Conservation (phyloP, 441 rosid genomes). For the Arabidopsis lyrata region DNA sequence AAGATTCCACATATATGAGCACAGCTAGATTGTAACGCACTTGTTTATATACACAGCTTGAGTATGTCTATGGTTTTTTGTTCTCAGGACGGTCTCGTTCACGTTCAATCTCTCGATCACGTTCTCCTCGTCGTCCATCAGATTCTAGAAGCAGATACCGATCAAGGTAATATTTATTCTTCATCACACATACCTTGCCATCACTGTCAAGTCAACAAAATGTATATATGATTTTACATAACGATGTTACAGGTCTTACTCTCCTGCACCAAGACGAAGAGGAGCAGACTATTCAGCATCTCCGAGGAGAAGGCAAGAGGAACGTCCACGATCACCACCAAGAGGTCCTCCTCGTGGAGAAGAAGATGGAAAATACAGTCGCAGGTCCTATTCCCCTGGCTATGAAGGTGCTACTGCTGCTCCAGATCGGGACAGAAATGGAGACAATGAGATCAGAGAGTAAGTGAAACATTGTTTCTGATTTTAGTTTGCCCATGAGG, state of each 20-base stretch:
- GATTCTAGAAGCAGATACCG: constrained; percentile 81
- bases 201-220: constrained; percentile 1
- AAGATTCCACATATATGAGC: background rate
- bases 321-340: constrained; percentile 70
- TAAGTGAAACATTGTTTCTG: constrained; percentile 44
- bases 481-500: background rate
- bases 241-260: constrained; percentile 68
- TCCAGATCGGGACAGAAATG: constrained; percentile 50
- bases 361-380: constrained; percentile 52
- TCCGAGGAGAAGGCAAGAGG: constrained; percentile 72
- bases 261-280: constrained; percentile 75
- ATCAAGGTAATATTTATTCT: constrained; percentile 64
- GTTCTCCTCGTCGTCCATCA: constrained; percentile 74
- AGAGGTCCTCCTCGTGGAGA: constrained; percentile 74
- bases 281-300: constrained; percentile 71
- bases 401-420: constrained; percentile 50
- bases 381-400: constrained; percentile 74
- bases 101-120: constrained; percentile 71
- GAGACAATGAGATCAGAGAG: constrained; percentile 61
- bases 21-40: background rate
- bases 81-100: constrained; percentile 83
- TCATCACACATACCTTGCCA: background rate
- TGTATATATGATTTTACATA: background rate
- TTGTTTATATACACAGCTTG: constrained; percentile 10
- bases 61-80: constrained; percentile 20